A percentile compares a stretch with the other conserved stretches of the same genome.
Conservation (phyloP, 805 yeast genomes). For the Priceomyces carsonii region DNA sequence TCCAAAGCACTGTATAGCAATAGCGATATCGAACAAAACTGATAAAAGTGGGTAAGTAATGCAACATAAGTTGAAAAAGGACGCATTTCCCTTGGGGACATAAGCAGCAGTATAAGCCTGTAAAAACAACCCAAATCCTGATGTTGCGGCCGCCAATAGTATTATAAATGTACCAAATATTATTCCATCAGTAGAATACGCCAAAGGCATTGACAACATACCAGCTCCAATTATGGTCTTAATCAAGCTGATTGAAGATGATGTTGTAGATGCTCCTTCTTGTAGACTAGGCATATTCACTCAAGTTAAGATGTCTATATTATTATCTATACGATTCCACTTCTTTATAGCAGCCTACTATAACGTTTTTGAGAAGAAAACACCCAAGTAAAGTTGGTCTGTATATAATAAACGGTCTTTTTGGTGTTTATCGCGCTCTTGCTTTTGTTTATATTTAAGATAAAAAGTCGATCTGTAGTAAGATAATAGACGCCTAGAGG, state of each 20-base stretch:
- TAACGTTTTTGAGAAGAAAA: no score
- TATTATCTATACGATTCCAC: no score
- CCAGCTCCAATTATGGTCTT: conserved; percentile 86
- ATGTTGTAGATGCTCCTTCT: conserved; percentile 48
- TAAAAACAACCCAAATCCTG: conserved; percentile 66
- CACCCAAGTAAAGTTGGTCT: no score
- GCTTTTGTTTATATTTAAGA: conserved; percentile 1
- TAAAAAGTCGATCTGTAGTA: no score
- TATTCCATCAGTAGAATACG: conserved; percentile 68
- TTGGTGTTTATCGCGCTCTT: conserved; percentile 3
- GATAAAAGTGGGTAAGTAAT: conserved; percentile 61
- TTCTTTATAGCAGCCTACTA: no score
- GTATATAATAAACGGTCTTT: no score
- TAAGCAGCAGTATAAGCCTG: conserved; percentile 60
- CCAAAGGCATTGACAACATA: conserved; percentile 71
- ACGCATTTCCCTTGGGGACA: conserved; percentile 60
- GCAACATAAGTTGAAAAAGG: conserved; percentile 70
- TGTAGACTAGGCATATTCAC: conserved; percentile 20
- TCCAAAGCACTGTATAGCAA: conserved; percentile 71
- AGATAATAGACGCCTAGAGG: no score
- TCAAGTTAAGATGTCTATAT: no score
- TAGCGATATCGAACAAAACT: conserved; percentile 65
- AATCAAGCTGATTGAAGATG: conserved; percentile 66
- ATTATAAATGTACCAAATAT: conserved; percentile 56
- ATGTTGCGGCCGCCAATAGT: conserved; percentile 61